These are phyloP conservation scores for Xylaria hypoxylon DNA, from an alignment of 2,329 filamentous ascomycete genomes.

Conservation along the genomic window DNA sequence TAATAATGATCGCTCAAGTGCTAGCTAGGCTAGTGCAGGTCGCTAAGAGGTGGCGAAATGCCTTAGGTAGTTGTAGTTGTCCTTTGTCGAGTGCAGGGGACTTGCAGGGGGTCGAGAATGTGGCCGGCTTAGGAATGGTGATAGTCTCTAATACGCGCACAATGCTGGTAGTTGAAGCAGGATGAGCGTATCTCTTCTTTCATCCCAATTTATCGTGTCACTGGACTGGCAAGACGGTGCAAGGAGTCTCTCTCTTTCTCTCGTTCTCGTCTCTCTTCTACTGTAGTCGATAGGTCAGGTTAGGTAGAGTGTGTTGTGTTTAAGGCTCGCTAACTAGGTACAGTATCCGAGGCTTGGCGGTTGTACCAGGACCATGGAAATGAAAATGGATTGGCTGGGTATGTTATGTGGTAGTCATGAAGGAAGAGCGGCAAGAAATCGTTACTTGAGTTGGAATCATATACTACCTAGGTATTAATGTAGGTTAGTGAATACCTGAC, in stretches of 20 bases:
- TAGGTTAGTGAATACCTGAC: no score
- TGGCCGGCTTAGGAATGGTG: background rate
- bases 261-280: background rate
- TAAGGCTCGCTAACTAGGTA: background rate
- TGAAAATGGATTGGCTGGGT: background rate
- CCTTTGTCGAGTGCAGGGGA: no score
- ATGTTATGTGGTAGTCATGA: background rate
- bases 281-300: background rate
- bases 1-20: background rate
- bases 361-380: background rate
- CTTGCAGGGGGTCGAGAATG: background rate
- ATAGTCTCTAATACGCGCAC: background rate
- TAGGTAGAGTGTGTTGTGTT: background rate
- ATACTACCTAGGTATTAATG: no score
- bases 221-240: background rate
- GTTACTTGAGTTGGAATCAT: background rate
- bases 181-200: background rate
- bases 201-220: background rate
- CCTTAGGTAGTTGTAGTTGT: background rate
- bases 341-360: constrained; percentile 2
- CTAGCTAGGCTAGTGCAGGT: constrained; percentile 3
- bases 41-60: background rate
- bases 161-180: background rate
- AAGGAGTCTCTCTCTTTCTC: background rate
- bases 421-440: background rate